Percentiles rank a stretch among this genome's conserved stretches.
phyloP scores from a whole-genome alignment of 192 early-diverging fungal species.

The Coemansia sp. region DNA sequence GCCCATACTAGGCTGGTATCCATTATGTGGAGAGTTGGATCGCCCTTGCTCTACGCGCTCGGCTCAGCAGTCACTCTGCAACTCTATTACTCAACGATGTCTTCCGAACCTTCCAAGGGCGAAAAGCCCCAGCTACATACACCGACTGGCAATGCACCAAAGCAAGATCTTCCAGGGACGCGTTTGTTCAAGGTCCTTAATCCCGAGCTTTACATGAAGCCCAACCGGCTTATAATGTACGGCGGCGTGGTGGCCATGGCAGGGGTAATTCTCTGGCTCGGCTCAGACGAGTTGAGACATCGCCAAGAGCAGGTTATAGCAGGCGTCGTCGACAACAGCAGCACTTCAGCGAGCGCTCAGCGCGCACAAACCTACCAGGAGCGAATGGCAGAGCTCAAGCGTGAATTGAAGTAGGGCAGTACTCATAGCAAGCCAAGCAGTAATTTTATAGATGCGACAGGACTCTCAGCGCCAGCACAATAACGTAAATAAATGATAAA shows the following conservation, averaged over 20 bases:
- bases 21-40: neutral
- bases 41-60: neutral
- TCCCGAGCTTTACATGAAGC: slow-evolving; percentile 55
- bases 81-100: neutral
- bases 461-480: no score
- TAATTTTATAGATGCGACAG: no score
- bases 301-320: slow-evolving; percentile 20
- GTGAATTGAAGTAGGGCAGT: slow-evolving; percentile 11
- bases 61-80: neutral
- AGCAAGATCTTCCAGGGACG: slow-evolving; percentile 40
- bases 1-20: neutral
- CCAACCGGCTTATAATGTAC: slow-evolving; percentile 51
- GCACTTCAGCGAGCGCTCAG: neutral
- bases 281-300: slow-evolving; percentile 40
- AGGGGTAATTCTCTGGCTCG: slow-evolving; percentile 44
- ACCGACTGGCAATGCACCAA: slow-evolving; percentile 12
- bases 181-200: slow-evolving; percentile 55
- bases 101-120: neutral
- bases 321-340: neutral
- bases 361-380: slow-evolving; percentile 50
- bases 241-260: slow-evolving; percentile 40
- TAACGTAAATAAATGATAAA: slow-evolving; percentile 10
- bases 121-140: slow-evolving; percentile 7
- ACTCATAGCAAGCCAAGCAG: no score
- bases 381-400: slow-evolving; percentile 42